Evolutionary conservation across 2,329 filamentous ascomycete species (phyloP).

Genomic region (Fusarium heterosporum): DNA sequence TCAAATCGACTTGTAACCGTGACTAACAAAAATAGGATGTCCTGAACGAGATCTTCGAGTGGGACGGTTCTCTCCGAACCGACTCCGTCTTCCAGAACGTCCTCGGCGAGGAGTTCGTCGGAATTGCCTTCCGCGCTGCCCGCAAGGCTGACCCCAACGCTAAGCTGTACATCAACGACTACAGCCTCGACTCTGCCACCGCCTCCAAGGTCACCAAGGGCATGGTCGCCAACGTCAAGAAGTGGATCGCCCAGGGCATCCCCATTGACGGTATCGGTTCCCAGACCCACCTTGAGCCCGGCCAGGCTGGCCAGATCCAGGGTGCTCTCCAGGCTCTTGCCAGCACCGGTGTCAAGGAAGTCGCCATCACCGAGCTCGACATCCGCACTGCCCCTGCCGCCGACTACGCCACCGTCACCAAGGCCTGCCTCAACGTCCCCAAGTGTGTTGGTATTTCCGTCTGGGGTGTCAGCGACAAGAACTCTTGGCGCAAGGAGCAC

Average conservation of each 20-base stretch:
- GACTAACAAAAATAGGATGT: constrained; percentile 60
- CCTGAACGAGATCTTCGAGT: constrained; percentile 73
- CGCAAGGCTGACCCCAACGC: constrained; percentile 73
- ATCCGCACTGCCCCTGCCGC: constrained; percentile 66
- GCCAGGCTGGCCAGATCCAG: constrained; percentile 52
- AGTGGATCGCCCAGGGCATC: constrained; percentile 70
- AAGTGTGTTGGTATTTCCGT: constrained; percentile 76
- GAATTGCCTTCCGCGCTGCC: constrained; percentile 76
- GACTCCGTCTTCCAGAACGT: constrained; percentile 73
- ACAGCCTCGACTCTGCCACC: constrained; percentile 71
- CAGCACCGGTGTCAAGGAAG: constrained; percentile 63
- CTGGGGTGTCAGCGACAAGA: constrained; percentile 65
- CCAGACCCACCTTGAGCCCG: constrained; percentile 63
- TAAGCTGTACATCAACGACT: constrained; percentile 82
- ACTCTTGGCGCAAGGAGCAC: constrained; percentile 49
- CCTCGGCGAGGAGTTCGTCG: constrained; percentile 76
- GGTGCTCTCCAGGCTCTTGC: constrained; percentile 66
- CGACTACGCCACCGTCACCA: constrained; percentile 70
- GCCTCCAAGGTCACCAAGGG: constrained; percentile 68
- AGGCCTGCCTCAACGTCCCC: constrained; percentile 67
- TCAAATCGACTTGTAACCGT: fast-evolving
- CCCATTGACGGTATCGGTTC: constrained; percentile 65
- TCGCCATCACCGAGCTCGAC: constrained; percentile 76
- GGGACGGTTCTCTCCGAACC: constrained; percentile 68
- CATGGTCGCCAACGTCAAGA: constrained; percentile 69